A percentile compares a stretch with the other conserved stretches of the same genome.
phyloP scores from a whole-genome alignment of 352 stramenopile genomes.

The Saprolegnia parasitica region DNA sequence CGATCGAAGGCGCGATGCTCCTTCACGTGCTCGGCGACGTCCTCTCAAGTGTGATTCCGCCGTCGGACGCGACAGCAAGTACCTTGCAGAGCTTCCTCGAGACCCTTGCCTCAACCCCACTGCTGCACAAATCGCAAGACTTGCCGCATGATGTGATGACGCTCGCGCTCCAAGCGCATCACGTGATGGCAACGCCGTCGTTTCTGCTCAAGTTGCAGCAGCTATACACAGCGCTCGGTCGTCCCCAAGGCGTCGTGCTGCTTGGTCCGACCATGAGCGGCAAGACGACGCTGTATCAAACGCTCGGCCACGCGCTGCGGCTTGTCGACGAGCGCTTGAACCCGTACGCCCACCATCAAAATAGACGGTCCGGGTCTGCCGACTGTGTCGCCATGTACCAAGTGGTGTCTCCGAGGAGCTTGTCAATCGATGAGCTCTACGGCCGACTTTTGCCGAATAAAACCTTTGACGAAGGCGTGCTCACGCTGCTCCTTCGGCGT shows the following conservation, averaged over 20 bases:
- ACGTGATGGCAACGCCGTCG: neutral
- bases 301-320: constrained; percentile 33
- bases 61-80: neutral
- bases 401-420: constrained; percentile 5
- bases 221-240: constrained; percentile 39
- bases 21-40: constrained; percentile 10
- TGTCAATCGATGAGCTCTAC: constrained; percentile 14
- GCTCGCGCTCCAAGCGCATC: neutral
- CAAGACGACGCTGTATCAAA: constrained; percentile 52
- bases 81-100: constrained; percentile 3
- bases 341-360: constrained; percentile 1
- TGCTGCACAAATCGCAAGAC: no score
- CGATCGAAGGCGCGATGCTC: constrained; percentile 12
- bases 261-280: constrained; percentile 42
- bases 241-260: constrained; percentile 36
- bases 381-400: neutral
- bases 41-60: neutral
- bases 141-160: constrained; percentile 8
- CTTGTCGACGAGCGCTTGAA: constrained; percentile 20
- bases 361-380: neutral
- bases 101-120: neutral
- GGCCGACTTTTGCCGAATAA: constrained; percentile 8
- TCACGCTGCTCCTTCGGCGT: constrained; percentile 16
- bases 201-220: constrained; percentile 46
- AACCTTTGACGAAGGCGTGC: constrained; percentile 17